A percentile compares a stretch with the other conserved stretches of the same genome.
Evolutionary conservation across 768 basidiomycete genomes (phyloP).

Genomic region (Boletus huronensis): DNA sequence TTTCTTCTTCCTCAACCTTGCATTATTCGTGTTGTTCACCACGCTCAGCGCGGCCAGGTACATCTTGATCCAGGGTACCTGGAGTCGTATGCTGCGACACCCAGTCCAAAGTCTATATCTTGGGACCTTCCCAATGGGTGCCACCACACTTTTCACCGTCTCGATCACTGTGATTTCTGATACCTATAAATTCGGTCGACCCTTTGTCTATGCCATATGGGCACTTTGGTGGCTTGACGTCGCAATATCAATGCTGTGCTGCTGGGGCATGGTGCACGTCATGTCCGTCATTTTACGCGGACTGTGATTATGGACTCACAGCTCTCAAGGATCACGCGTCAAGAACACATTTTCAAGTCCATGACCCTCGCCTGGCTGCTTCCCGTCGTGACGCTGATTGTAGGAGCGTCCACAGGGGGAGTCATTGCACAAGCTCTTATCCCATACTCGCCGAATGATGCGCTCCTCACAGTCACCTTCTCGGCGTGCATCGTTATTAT

Average conservation of each 20-base stretch:
- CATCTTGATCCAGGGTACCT: slow-evolving; percentile 48
- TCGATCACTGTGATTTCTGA: slow-evolving; percentile 44
- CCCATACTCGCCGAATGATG: slow-evolving; percentile 42
- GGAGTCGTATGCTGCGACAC: slow-evolving; percentile 45
- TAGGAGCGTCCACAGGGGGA: slow-evolving; percentile 65
- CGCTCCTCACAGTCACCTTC: slow-evolving; percentile 51
- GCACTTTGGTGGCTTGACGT: slow-evolving; percentile 69
- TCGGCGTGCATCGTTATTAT: slow-evolving; percentile 54
- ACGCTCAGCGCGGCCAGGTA: slow-evolving; percentile 48
- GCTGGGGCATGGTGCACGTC: slow-evolving; percentile 58
- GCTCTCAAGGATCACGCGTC: slow-evolving; percentile 48
- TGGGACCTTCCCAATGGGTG: slow-evolving; percentile 55
- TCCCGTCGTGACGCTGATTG: slow-evolving; percentile 71
- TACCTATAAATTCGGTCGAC: slow-evolving; percentile 43
- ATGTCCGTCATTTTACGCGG: slow-evolving; percentile 48
- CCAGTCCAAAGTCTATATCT: slow-evolving; percentile 51
- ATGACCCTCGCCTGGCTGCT: slow-evolving; percentile 71
- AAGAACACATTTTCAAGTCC: slow-evolving; percentile 50
- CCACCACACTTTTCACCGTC: slow-evolving; percentile 53
- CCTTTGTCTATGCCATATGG: slow-evolving; percentile 57
- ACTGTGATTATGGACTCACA: slow-evolving; percentile 16
- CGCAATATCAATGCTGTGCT: slow-evolving; percentile 51
- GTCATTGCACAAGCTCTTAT: slow-evolving; percentile 51
- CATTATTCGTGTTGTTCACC: slow-evolving; percentile 50
- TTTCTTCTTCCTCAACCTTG: slow-evolving; percentile 59